Percentiles rank a stretch among this genome's conserved stretches.
Evolutionary conservation across 257 asterid species (phyloP).

Genomic region (Nicotiana benthamiana): DNA sequence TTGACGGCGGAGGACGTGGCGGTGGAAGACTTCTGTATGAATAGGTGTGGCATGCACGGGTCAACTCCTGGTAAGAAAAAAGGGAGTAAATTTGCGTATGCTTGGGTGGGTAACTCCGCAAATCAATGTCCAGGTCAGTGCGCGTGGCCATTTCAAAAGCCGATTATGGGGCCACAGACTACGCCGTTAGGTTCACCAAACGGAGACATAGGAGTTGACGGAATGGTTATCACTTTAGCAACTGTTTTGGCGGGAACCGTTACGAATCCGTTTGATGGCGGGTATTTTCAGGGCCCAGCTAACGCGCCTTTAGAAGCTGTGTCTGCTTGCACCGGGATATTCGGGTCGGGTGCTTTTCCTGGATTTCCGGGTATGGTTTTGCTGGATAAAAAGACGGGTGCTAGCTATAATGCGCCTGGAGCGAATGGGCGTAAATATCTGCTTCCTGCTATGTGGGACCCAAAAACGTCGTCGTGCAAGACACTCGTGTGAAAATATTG

Average conservation of each 20-base stretch:
- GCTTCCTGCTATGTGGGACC: constrained; percentile 51
- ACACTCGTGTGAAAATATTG: constrained; percentile 21
- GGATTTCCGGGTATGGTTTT: constrained; percentile 38
- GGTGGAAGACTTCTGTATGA: constrained; percentile 42
- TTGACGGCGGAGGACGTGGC: constrained; percentile 34
- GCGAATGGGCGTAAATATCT: constrained; percentile 28
- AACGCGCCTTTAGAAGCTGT: constrained; percentile 43
- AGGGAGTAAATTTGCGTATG: constrained; percentile 17
- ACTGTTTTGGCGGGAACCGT: constrained; percentile 41
- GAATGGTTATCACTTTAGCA: constrained; percentile 33
- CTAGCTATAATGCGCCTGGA: constrained; percentile 46
- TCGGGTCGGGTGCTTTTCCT: constrained; percentile 40
- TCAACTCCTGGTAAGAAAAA: constrained; percentile 11
- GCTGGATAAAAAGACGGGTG: constrained; percentile 31
- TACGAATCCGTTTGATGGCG: constrained; percentile 44
- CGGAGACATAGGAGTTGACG: constrained; percentile 41
- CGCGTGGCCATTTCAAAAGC: constrained; percentile 48
- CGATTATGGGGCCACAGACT: constrained; percentile 37
- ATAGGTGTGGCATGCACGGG: constrained; percentile 43
- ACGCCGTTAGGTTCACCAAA: constrained; percentile 39
- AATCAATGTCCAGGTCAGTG: constrained; percentile 44
- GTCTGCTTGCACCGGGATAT: constrained; percentile 41
- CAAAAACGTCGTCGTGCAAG: constrained; percentile 24
- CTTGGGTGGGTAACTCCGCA: constrained; percentile 46
- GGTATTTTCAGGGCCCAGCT: constrained; percentile 39